A percentile compares a stretch with the other conserved stretches of the same genome.
phyloP scores from a whole-genome alignment of 176 grass and related monocot genomes.

The Carex myosuroides region DNA sequence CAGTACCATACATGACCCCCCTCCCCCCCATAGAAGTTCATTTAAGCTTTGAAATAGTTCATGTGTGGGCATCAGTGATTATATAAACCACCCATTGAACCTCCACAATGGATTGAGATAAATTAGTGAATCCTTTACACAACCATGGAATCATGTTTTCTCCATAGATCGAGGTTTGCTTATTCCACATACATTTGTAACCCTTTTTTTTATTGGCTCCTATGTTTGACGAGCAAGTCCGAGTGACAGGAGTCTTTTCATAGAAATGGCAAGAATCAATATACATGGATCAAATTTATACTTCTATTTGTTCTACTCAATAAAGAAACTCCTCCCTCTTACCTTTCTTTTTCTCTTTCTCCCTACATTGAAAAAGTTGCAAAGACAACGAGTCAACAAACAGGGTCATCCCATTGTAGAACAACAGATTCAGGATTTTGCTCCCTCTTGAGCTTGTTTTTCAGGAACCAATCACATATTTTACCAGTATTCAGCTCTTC shows the following conservation, averaged over 20 bases:
- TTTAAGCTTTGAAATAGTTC: background rate
- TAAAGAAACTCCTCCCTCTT: background rate
- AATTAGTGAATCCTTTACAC: background rate
- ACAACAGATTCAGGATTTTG: conserved; percentile 54
- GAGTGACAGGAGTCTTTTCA: background rate
- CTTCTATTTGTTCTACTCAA: background rate
- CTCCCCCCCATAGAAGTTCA: too few relatives aligned
- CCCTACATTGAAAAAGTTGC: background rate
- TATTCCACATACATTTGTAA: background rate
- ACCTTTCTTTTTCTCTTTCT: background rate
- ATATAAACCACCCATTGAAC: background rate
- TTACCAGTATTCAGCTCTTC: conserved; percentile 87
- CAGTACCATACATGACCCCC: too few relatives aligned
- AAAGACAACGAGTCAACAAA: background rate
- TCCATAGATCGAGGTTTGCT: background rate
- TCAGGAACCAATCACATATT: conserved; percentile 91
- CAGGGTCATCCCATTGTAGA: conserved; percentile 79
- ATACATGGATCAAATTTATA: background rate
- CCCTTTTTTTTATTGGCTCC: background rate
- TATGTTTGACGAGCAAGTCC: background rate
- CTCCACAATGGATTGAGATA: background rate
- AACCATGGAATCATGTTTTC: too few relatives aligned
- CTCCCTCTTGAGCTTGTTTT: conserved; percentile 88
- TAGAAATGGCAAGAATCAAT: background rate
- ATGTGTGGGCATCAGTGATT: background rate